Conservation (phyloP, 179 eudicot genomes). For the Beta corolliflora region DNA sequence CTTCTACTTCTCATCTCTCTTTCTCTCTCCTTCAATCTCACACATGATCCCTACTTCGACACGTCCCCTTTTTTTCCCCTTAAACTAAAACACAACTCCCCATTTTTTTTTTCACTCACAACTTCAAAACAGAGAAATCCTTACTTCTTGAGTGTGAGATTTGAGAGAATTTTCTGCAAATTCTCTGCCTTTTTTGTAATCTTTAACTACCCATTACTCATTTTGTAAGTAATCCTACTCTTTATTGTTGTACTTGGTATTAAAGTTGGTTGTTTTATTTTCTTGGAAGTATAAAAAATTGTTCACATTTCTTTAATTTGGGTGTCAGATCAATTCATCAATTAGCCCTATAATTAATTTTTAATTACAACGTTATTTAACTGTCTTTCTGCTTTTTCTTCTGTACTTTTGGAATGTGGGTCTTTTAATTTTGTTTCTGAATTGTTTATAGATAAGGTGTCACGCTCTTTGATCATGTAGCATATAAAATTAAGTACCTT, state of each 20-base stretch:
- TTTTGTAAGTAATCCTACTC: neutral
- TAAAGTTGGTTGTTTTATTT: neutral
- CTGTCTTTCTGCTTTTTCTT: conserved; percentile 33
- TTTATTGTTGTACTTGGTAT: conserved; percentile 1
- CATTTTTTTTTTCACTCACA: neutral
- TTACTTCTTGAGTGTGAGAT: too few relatives aligned
- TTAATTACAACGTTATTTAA: conserved; percentile 20
- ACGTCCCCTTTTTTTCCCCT: conserved; percentile 27
- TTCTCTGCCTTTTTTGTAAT: neutral
- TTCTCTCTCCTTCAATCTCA: neutral
- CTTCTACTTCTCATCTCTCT: neutral
- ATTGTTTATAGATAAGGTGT: conserved; percentile 23
- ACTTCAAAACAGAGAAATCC: neutral
- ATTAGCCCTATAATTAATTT: conserved; percentile 15
- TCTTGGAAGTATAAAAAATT: neutral
- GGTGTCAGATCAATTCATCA: conserved; percentile 29
- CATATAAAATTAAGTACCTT: conserved; percentile 17
- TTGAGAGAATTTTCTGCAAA: conserved; percentile 1
- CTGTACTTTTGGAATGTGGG: conserved; percentile 38
- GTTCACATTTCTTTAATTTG: conserved; percentile 12
- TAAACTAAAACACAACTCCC: neutral
- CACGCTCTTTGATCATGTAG: conserved; percentile 16
- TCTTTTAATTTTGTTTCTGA: conserved; percentile 17
- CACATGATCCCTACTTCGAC: conserved; percentile 40
- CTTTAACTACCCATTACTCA: too few relatives aligned